Base-by-base conservation (phyloP, 495 filamentous ascomycete species). In the Penicillium simplicissimum region DNA sequence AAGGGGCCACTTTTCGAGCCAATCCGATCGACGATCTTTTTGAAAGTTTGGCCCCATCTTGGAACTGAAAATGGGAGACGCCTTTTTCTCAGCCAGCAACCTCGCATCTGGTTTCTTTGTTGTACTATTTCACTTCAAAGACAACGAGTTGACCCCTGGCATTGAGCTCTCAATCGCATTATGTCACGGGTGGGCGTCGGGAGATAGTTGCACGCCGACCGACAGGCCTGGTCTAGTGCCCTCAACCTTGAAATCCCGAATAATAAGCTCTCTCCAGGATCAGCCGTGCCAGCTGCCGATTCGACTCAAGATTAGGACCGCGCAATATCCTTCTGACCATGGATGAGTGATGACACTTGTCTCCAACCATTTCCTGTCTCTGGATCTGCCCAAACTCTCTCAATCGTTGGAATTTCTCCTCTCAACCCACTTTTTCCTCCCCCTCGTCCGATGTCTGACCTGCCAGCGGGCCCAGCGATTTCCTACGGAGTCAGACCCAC, bases 21-120 rank as follows among this genome's bases (percentile, higher is more conserved):
- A 55, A 55, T 38, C 52, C 52, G 48, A 80, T 84, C 23, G 77
- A 77, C 28, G 45, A 62, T 57, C 64, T 54, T 23, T 55, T 8
- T 23, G 14, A 43, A 43, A 31, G 28, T 31, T 31, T 51, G 8
- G 59, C 53, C 40, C 36, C 45, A 25, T 31, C 52, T 58, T 14
- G 40, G 19, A 23, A 48, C 45, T 25, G 21, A 23, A 31, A 31
- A 31, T 31, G 28, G 28, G 28, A n/a, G 37, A 42, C n/a, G 3
- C 4, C 28, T 31, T 42, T 42, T 42, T 42, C 38, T 17, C n/a
- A 15, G 14, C 37, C 40, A 15, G 0, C 6, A 1, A 14, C 28
- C 28, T 23, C 9, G 9, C 10, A 23, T 25, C 23, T 3, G 23
- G 23, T 25, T 17, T 0, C 43, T 25, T 13, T 13, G 21, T 47